phyloP scores from a whole-genome alignment of 805 yeast species.

The Candida andamanensis region DNA sequence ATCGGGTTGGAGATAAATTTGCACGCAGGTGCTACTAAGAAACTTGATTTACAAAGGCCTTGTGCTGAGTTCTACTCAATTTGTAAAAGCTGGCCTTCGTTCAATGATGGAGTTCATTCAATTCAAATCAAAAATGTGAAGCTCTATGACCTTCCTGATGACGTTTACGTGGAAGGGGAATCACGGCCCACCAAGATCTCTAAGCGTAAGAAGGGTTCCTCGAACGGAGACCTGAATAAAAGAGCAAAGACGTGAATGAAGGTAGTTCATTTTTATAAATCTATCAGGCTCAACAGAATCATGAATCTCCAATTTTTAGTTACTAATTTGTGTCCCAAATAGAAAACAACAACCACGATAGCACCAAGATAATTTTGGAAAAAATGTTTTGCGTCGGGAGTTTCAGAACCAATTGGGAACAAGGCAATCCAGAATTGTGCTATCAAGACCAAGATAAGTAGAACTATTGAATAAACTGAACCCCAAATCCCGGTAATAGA shows the following conservation, averaged over 20 bases:
- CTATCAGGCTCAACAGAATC: conserved; percentile 16
- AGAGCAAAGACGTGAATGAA: conserved; percentile 20
- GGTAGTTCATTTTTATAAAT: too few relatives aligned
- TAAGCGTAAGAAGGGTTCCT: conserved; percentile 29
- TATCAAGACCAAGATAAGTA: conserved; percentile 27
- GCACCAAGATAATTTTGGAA: conserved; percentile 35
- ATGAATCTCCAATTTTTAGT: conserved; percentile 28
- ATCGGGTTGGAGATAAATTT: conserved; percentile 65
- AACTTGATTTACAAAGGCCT: conserved; percentile 81
- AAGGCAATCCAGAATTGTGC: conserved; percentile 37
- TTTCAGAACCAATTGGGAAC: conserved; percentile 28
- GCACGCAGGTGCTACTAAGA: conserved; percentile 16
- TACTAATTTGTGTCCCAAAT: conserved; percentile 37
- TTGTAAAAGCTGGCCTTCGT: conserved; percentile 70
- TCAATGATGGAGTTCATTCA: conserved; percentile 54
- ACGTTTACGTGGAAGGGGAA: conserved; percentile 75
- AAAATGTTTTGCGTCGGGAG: conserved; percentile 28
- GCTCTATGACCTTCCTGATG: conserved; percentile 75
- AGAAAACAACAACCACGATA: conserved; percentile 25
- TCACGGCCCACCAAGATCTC: conserved; percentile 58
- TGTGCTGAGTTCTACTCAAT: conserved; percentile 83
- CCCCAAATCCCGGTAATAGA: conserved; percentile 35
- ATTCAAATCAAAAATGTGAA: conserved; percentile 62
- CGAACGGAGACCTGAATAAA: neutral
- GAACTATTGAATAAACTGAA: conserved; percentile 28